Base-by-base conservation (phyloP, 1,284 basidiomycete genomes). In the Fomes fomentarius region DNA sequence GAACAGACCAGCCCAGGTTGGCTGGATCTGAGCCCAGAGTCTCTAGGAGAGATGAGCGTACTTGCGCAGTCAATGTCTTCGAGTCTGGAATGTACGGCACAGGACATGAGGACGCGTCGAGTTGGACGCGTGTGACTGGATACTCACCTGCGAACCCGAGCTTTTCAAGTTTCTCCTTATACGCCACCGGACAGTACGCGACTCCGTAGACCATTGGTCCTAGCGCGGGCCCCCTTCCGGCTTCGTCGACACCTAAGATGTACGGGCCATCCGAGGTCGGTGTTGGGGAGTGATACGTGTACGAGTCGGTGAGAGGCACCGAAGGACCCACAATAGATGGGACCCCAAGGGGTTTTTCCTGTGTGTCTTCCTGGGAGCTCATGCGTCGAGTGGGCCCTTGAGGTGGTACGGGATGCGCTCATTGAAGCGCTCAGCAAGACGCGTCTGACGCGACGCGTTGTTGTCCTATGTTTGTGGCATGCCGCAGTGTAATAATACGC, bases 191-290 rank as follows among this genome's bases (percentile, higher is more conserved):
- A 65, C 96, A 98, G 70, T 94, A 98, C 0, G 96, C 94, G 22
- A 96, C 85, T 1, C 93, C 96, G 66, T 99, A 99, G 0, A 99
- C 96, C 61, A 98, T 83, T 0, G 96, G 96, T 46, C 94, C 95
- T 0, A 98, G 77, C 1, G 95, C 95, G 12, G 96, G 96, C 0
- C 97, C 96, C 55, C 96, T 81, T 1, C 96, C 96, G 0, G 96
- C 96, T 71, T 99, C 96, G 71, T 99, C 96, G 7, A 99, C 94
- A 33, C 96, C 96, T 52, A 99, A 86, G 46, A 97, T 89, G 72
- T 86, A 91, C n/a, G 84, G 84, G 0, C 87, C 87, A 1, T 73
- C 50, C 0, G 83, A 77, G 0, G 84, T 83, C 24, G 91, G 84
- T 1, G 71, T 81, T 8, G 84, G 78, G 0, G 93, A 94, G 69